These are phyloP conservation scores for Cyclocybe aegerita DNA, from an alignment of 768 basidiomycete species.

Conservation along the genomic window DNA sequence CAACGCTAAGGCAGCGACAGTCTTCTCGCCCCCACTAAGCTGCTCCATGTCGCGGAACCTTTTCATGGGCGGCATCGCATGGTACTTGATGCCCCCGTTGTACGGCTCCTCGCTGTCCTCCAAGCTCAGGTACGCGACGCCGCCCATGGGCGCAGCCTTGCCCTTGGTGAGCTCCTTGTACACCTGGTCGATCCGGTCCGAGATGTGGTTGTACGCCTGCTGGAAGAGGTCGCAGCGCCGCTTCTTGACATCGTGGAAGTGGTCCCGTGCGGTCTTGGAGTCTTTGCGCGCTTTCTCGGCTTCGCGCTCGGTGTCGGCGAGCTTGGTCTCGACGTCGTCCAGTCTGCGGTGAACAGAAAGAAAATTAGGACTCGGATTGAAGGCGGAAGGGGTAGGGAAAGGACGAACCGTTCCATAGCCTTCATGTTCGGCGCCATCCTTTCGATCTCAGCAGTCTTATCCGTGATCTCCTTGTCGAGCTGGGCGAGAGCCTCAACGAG, in stretches of 20 bases:
- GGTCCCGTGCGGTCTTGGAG: constrained; percentile 86
- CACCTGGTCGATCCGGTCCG: constrained; percentile 90
- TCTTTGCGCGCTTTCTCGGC: constrained; percentile 91
- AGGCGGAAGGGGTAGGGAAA: not conserved
- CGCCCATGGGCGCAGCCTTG: constrained; percentile 90
- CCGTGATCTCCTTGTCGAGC: constrained; percentile 71
- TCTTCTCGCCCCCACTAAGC: constrained; percentile 97
- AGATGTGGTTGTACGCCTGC: constrained; percentile 94
- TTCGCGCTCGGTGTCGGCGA: constrained; percentile 88
- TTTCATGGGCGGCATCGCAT: constrained; percentile 99
- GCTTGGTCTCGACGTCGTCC: constrained; percentile 81
- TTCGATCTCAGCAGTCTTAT: constrained; percentile 79
- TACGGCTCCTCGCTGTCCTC: constrained; percentile 80
- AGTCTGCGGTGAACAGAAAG: constrained; percentile 41
- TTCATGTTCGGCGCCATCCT: constrained; percentile 97
- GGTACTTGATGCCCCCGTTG: constrained; percentile 83
- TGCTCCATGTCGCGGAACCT: constrained; percentile 99
- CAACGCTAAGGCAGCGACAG: constrained; percentile 94
- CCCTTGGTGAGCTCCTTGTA: constrained; percentile 99
- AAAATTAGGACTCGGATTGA: not conserved
- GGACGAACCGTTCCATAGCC: constrained; percentile 79
- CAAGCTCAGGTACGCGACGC: constrained; percentile 93
- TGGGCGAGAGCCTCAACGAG: constrained; percentile 64
- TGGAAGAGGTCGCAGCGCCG: constrained; percentile 87
- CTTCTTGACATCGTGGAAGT: constrained; percentile 86